Conservation (phyloP, 2,329 filamentous ascomycete species). For the Penicillium sp. region DNA sequence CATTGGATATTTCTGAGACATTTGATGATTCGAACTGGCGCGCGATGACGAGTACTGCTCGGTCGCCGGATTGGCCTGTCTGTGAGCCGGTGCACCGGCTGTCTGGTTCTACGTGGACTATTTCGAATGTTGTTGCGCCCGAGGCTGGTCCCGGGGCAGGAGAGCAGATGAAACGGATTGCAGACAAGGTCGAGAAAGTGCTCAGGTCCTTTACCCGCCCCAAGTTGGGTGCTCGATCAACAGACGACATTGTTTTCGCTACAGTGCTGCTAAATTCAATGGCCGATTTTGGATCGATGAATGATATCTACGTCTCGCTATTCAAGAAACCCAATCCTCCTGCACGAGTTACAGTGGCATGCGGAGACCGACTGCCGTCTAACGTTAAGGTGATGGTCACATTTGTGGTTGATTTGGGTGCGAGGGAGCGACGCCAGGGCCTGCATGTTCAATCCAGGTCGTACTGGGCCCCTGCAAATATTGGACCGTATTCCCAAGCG, state of each 20-base stretch:
- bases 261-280: conserved; percentile 74
- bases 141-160: conserved; percentile 40
- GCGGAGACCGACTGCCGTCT: conserved; percentile 63
- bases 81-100: conserved; percentile 20
- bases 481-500: conserved; percentile 94
- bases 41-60: background rate
- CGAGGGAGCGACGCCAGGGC: conserved; percentile 42
- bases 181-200: conserved; percentile 18
- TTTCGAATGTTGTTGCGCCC: conserved; percentile 40
- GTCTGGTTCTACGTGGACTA: conserved; percentile 31
- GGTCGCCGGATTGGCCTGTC: conserved; percentile 6
- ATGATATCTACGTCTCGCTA: conserved; percentile 69
- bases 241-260: conserved; percentile 47
- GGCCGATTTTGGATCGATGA: conserved; percentile 72
- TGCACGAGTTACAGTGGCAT: conserved; percentile 77
- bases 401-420: conserved; percentile 45
- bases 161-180: conserved; percentile 42
- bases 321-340: conserved; percentile 81
- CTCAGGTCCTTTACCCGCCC: conserved; percentile 7
- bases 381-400: conserved; percentile 62
- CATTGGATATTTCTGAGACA: conserved; percentile 2
- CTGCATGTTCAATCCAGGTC: conserved; percentile 90
- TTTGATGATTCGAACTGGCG: background rate
- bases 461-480: conserved; percentile 98
- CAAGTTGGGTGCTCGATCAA: conserved; percentile 16